phyloP scores from a whole-genome alignment of 2,329 filamentous ascomycete species.

The Fulvia fulva region DNA sequence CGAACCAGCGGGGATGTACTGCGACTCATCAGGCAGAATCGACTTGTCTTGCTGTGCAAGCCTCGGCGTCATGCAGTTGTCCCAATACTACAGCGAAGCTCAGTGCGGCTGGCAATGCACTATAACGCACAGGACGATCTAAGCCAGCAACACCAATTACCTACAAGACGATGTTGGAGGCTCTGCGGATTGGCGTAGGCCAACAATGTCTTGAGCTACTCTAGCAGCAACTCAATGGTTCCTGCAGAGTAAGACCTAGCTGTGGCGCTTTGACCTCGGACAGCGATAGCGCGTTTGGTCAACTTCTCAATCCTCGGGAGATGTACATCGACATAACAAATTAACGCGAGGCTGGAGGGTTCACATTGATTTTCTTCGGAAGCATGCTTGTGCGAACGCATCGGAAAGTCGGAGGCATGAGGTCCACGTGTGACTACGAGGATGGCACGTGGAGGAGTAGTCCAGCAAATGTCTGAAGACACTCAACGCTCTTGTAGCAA shows the following conservation, averaged over 20 bases:
- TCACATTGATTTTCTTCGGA: not conserved
- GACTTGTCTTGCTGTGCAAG: not conserved
- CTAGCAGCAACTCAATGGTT: not conserved
- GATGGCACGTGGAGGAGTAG: too few relatives aligned
- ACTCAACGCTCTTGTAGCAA: too few relatives aligned
- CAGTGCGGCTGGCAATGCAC: not conserved
- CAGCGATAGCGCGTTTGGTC: not conserved
- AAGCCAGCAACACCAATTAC: not conserved
- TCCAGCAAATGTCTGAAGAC: too few relatives aligned
- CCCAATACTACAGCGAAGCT: not conserved
- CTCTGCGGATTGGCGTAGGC: not conserved
- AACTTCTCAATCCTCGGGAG: not conserved
- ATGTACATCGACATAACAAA: not conserved
- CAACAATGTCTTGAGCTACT: not conserved
- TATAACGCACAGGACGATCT: not conserved
- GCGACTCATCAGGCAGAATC: not conserved
- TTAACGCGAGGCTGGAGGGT: not conserved
- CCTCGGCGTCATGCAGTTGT: not conserved
- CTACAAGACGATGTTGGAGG: not conserved
- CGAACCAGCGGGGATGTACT: not conserved
- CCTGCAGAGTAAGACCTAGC: not conserved
- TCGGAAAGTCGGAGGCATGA: too few relatives aligned
- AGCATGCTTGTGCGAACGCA: too few relatives aligned
- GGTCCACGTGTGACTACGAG: too few relatives aligned
- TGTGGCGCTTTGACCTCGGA: not conserved